A percentile compares a stretch with the other conserved stretches of the same genome.
Evolutionary conservation across 129 eudicot genomes (phyloP).

Genomic region (Artemisia tridentata): DNA sequence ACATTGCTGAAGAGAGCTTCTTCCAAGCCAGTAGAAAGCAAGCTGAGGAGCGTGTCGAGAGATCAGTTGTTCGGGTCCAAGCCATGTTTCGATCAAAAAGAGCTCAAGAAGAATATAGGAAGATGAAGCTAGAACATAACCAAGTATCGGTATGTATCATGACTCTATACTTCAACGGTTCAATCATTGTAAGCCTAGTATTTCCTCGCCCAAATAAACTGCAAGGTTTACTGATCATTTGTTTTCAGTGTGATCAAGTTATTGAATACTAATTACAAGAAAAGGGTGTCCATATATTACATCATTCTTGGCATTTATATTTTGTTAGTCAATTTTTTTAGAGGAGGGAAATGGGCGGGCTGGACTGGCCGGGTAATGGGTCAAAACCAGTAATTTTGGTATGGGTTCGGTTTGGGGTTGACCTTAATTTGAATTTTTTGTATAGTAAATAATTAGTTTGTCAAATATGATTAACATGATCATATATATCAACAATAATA

Average conservation of each 20-base stretch:
- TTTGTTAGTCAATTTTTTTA: background rate
- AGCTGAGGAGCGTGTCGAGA: conserved; percentile 96
- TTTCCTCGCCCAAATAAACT: background rate
- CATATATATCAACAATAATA: background rate
- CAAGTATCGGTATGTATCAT: conserved; percentile 54
- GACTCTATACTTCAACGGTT: background rate
- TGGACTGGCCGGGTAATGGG: background rate
- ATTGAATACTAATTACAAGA: background rate
- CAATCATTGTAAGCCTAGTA: background rate
- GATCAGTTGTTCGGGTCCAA: conserved; percentile 90
- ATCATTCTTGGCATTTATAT: background rate
- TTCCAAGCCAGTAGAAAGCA: conserved; percentile 77
- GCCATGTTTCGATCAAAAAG: conserved; percentile 91
- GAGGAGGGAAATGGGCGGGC: background rate
- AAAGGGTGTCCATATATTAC: background rate
- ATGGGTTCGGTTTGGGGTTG: background rate
- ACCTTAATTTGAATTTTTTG: background rate
- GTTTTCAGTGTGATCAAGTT: background rate
- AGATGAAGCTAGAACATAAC: conserved; percentile 70
- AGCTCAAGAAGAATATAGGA: conserved; percentile 86
- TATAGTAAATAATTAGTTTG: background rate
- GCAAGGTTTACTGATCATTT: background rate
- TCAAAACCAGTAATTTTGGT: background rate
- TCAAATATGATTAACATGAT: background rate
- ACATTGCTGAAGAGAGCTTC: conserved; percentile 68